A percentile compares a stretch with the other conserved stretches of the same genome.
phyloP scores from a whole-genome alignment of 2,329 filamentous ascomycete species.

The Fusarium xylarioides region DNA sequence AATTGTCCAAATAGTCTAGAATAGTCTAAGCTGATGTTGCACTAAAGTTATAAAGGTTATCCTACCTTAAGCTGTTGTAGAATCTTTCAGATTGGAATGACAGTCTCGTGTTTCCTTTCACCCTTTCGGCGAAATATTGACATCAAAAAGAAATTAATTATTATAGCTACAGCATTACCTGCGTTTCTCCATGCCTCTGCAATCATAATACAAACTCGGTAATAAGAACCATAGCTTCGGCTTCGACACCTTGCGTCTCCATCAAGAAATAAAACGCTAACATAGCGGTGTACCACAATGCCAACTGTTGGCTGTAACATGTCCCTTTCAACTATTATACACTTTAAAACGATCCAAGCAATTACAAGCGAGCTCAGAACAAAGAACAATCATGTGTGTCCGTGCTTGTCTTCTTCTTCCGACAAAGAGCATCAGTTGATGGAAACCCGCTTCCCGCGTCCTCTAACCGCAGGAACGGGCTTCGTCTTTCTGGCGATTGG shows the following conservation, averaged over 20 bases:
- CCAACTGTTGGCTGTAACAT: constrained; percentile 1
- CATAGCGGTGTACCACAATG: constrained; percentile 4
- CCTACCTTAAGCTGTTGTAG: not conserved
- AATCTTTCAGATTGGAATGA: not conserved
- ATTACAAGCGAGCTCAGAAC: not conserved
- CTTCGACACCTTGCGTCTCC: not conserved
- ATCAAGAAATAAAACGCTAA: constrained; percentile 8
- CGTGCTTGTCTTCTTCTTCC: not conserved
- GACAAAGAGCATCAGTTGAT: constrained; percentile 11
- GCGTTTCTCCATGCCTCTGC: not conserved
- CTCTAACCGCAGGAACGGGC: not conserved
- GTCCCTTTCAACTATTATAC: constrained; percentile 4
- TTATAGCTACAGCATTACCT: not conserved
- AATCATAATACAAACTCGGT: not conserved
- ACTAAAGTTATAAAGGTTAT: not conserved
- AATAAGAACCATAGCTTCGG: not conserved
- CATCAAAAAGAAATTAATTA: not conserved
- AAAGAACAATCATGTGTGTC: not conserved
- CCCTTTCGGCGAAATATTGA: not conserved
- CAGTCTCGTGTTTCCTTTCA: not conserved
- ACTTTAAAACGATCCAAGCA: not conserved
- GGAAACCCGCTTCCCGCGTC: constrained; percentile 26
- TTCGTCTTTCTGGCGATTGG: constrained; percentile 15
- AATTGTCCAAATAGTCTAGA: no score
- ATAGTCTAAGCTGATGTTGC: not conserved